Evolutionary conservation across 257 asterid genomes (phyloP).

Genomic region (Gardenia jasminoides): DNA sequence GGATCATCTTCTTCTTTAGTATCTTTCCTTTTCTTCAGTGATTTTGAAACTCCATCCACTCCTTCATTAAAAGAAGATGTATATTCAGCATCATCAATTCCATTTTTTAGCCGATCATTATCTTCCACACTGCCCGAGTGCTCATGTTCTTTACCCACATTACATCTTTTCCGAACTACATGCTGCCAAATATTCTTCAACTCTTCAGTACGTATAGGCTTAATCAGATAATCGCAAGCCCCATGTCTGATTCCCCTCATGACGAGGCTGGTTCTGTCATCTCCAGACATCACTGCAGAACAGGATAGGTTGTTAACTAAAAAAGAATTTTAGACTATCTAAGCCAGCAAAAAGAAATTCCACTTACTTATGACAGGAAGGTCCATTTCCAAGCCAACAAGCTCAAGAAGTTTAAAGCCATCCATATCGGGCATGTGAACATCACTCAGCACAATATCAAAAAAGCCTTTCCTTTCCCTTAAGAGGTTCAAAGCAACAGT

Average conservation of each 20-base stretch:
- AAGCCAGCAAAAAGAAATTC: slow-evolving; percentile 7
- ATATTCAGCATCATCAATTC: slow-evolving; percentile 56
- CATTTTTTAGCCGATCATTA: slow-evolving; percentile 43
- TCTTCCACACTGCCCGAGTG: slow-evolving; percentile 54
- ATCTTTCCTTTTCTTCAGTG: slow-evolving; percentile 63
- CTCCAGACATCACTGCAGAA: slow-evolving; percentile 85
- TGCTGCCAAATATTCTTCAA: slow-evolving; percentile 93
- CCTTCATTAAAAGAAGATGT: slow-evolving; percentile 60
- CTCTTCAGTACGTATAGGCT: slow-evolving; percentile 83
- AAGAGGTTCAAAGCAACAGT: slow-evolving; percentile 60
- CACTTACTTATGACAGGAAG: slow-evolving; percentile 93
- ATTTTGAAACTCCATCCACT: slow-evolving; percentile 39
- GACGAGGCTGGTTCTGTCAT: slow-evolving; percentile 72
- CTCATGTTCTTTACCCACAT: slow-evolving; percentile 57
- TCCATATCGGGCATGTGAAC: slow-evolving; percentile 99
- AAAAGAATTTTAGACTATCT: neutral
- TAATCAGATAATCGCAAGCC: slow-evolving; percentile 88
- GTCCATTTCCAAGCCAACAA: slow-evolving; percentile 90
- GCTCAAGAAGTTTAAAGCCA: slow-evolving; percentile 91
- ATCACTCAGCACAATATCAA: slow-evolving; percentile 80
- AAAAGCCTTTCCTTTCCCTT: slow-evolving; percentile 74
- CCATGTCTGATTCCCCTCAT: slow-evolving; percentile 88
- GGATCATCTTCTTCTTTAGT: slow-evolving; percentile 59
- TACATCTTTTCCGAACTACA: slow-evolving; percentile 70
- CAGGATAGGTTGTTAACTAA: neutral